Percentiles rank a stretch among this genome's conserved stretches.
These are phyloP conservation scores for Naumovozyma castellii DNA, from an alignment of 805 yeast species.

Conservation along the genomic window DNA sequence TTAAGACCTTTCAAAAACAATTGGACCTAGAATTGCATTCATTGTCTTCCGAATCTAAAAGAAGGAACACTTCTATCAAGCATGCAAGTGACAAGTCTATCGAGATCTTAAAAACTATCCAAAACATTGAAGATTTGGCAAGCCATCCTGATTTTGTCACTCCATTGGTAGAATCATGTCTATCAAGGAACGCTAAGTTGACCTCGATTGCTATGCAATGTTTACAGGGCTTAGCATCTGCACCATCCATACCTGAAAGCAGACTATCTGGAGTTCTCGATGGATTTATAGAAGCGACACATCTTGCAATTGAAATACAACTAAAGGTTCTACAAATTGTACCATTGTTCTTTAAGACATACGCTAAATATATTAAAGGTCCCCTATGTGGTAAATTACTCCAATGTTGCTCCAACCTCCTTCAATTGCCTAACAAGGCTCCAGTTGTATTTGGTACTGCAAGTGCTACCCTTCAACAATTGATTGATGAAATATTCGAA, in stretches of 20 bases:
- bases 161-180: constrained; percentile 68
- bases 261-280: constrained; percentile 50
- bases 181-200: constrained; percentile 64
- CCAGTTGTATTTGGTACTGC: constrained; percentile 84
- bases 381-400: constrained; percentile 49
- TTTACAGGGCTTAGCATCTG: constrained; percentile 49
- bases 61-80: constrained; percentile 61
- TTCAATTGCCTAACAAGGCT: constrained; percentile 60
- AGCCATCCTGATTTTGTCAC: constrained; percentile 45
- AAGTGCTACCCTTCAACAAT: constrained; percentile 83
- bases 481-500: constrained; percentile 73
- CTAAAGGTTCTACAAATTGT: constrained; percentile 75
- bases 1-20: constrained; percentile 17
- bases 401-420: constrained; percentile 52
- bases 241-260: constrained; percentile 44
- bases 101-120: constrained; percentile 34
- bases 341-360: constrained; percentile 63
- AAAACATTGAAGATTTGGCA: constrained; percentile 29
- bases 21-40: constrained; percentile 48
- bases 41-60: constrained; percentile 58
- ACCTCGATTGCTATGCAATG: constrained; percentile 65
- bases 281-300: constrained; percentile 63
- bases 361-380: constrained; percentile 47
- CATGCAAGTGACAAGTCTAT: constrained; percentile 47
- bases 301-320: constrained; percentile 72